These are phyloP conservation scores for Aspergillus bertholletiae DNA, from an alignment of 495 filamentous ascomycete genomes.

Conservation along the genomic window DNA sequence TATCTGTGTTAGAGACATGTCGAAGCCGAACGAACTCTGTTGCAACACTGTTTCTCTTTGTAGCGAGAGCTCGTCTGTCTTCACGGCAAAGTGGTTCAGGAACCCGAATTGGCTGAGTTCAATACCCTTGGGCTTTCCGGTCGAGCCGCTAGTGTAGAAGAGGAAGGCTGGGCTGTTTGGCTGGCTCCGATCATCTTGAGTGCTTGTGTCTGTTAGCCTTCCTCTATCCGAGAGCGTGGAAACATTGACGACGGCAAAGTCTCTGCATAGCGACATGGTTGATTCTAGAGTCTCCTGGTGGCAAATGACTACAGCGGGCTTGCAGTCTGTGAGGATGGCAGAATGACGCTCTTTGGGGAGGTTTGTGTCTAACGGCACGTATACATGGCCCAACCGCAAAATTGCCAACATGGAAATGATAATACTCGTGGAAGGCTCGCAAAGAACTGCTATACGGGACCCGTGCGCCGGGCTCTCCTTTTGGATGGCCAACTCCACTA, in stretches of 20 bases:
- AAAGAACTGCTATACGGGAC: neutral
- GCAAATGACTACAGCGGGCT: neutral
- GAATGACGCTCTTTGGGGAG: neutral
- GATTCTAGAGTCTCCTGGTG: too few species aligned
- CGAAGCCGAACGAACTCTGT: constrained; percentile 33
- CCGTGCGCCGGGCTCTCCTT: too few species aligned
- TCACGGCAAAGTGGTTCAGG: neutral
- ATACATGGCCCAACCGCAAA: neutral
- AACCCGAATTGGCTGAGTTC: neutral
- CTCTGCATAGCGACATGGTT: too few species aligned
- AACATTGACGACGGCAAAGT: too few species aligned
- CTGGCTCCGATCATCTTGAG: too few species aligned
- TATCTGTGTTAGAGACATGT: constrained; percentile 29
- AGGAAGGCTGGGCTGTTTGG: too few species aligned
- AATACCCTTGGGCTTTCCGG: neutral
- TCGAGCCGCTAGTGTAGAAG: neutral
- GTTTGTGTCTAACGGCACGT: neutral
- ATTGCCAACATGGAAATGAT: neutral
- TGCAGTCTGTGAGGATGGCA: neutral
- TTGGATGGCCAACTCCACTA: too few species aligned
- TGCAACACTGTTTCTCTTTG: constrained; percentile 21
- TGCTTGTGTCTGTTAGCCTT: too few species aligned
- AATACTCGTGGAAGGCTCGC: neutral
- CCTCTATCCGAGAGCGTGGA: too few species aligned
- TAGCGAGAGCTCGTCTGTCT: neutral